Evolutionary conservation across 1,139 yeast species (phyloP), one percentile per base, ranked within the genome.

Genomic region (Geotrichum siamense): DNA sequence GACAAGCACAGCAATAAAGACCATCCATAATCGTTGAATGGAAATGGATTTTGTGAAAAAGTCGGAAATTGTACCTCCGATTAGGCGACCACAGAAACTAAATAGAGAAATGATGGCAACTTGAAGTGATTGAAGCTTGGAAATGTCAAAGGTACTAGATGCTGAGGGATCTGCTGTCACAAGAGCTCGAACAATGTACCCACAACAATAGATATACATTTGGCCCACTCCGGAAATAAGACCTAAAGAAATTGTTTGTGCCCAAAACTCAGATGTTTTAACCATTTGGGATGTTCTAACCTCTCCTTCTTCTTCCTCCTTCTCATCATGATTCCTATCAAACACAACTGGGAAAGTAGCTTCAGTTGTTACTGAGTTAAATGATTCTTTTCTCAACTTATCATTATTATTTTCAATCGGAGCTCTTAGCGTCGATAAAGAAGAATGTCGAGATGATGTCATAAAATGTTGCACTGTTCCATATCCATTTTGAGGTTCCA

Each of bases 221-320:
- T 81, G 87, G 8, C 89, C 87, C 48, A 77, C 68, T 4, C 86
- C 82, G 55, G 81, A 78, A 31, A 79, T 63, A 3, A 76, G 63
- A 0, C 84, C 79, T 45, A 81, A 63, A 13, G 79, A 65, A 5
- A 73, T 31, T 53, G 61, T 60, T 32, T 62, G 63, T 31, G 59
- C 54, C 68, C 69, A 64, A 50, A 62, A 64, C 21, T 57, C 58
- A 2, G 17, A 8, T 8, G 44, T 41, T 13, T 28, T 15, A 15
- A 41, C 25, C 44, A 41, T 41, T n/a, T 41, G 23, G 30, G 29
- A 41, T 5, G 38, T 35, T 10, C n/a, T 29, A 13, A 33, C 33
- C 9, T 29, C 13, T 9, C 32, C 32, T 5, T 30, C 37, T 9
- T 29, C 17, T 8, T 19, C 35, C 3, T 28, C 17, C n/a, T 23